Conservation (phyloP, 2,329 filamentous ascomycete species). For the Thelonectria discophora region DNA sequence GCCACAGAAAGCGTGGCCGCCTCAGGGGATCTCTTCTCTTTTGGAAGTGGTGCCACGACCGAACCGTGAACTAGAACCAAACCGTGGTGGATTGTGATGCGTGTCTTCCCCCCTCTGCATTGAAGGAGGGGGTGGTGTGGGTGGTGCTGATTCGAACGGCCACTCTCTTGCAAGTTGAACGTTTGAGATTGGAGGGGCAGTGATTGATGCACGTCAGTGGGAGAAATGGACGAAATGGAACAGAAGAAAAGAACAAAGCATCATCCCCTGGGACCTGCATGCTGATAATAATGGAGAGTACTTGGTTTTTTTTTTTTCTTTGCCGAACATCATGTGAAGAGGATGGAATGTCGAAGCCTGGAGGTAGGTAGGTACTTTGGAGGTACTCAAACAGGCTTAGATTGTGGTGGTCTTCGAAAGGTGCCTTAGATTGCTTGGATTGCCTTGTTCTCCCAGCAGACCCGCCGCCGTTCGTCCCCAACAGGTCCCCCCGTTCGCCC, state of each 20-base stretch:
- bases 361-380: neutral
- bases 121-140: neutral
- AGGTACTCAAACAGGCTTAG: no score
- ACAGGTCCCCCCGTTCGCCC: no score
- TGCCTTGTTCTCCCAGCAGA: no score
- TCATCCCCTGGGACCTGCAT: neutral
- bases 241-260: neutral
- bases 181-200: neutral
- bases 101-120: neutral
- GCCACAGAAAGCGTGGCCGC: slow-evolving; percentile 11
- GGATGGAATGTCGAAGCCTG: slow-evolving; percentile 1
- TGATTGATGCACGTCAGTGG: neutral
- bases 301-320: no score
- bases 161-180: neutral
- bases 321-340: slow-evolving; percentile 1
- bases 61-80: slow-evolving; percentile 2
- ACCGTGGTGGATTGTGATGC: neutral
- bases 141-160: neutral
- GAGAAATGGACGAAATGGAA: no score
- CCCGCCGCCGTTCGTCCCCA: neutral
- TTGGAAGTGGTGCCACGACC: slow-evolving; percentile 5
- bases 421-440: no score
- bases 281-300: no score
- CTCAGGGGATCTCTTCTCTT: slow-evolving; percentile 14
- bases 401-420: no score